Evolutionary conservation across 2,329 filamentous ascomycete species (phyloP).

Genomic region (Fusarium falciforme): DNA sequence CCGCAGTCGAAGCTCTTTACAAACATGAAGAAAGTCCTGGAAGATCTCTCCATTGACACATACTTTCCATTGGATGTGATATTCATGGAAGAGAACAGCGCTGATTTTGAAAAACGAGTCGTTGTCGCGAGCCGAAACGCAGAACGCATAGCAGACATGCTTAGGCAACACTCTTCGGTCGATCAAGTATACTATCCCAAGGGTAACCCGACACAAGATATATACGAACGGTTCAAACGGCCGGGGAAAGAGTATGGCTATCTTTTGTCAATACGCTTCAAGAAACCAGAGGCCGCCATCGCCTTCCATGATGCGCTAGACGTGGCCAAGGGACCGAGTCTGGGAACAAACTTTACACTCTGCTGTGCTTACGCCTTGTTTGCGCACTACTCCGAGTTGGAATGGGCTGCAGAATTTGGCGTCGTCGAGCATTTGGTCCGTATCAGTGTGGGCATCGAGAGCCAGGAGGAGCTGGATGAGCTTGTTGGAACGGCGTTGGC

Average conservation of each 20-base stretch:
- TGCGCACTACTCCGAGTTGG: constrained; percentile 52
- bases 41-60: constrained; percentile 32
- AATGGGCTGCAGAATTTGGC: constrained; percentile 53
- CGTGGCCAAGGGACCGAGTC: constrained; percentile 61
- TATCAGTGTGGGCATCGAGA: constrained; percentile 59
- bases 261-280: constrained; percentile 62
- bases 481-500: constrained; percentile 30
- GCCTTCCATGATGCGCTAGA: constrained; percentile 62
- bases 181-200: constrained; percentile 55
- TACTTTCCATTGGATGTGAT: constrained; percentile 42
- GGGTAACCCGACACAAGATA: constrained; percentile 50
- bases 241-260: constrained; percentile 61
- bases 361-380: constrained; percentile 54
- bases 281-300: constrained; percentile 46
- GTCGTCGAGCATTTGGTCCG: constrained; percentile 55
- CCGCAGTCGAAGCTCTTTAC: constrained; percentile 52
- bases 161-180: constrained; percentile 38
- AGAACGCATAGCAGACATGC: constrained; percentile 42
- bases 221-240: constrained; percentile 47
- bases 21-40: constrained; percentile 41
- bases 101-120: constrained; percentile 51
- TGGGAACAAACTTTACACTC: constrained; percentile 63
- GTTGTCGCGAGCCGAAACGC: constrained; percentile 41
- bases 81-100: constrained; percentile 54
- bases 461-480: constrained; percentile 43